Percentiles rank a stretch among this genome's conserved stretches.
phyloP scores from a whole-genome alignment of 345 rosid genomes.

The Gynandropsis gynandra region DNA sequence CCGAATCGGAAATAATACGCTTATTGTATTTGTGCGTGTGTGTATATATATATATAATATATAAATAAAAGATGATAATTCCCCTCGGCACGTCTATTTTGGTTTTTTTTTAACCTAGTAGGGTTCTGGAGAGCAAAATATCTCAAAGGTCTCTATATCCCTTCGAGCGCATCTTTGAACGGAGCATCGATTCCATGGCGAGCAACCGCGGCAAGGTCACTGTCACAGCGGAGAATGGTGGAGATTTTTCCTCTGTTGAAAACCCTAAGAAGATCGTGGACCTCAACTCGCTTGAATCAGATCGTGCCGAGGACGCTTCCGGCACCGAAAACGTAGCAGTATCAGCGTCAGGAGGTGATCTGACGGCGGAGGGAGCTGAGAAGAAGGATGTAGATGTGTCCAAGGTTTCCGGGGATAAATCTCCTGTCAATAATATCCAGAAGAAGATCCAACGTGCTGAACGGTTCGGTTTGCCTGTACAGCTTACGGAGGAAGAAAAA shows the following conservation, averaged over 20 bases:
- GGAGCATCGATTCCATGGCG: slow-evolving; percentile 36
- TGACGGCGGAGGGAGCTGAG: slow-evolving; percentile 17
- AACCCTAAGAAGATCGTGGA: slow-evolving; percentile 39
- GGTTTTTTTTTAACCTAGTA: too few relatives aligned
- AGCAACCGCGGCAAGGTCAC: slow-evolving; percentile 29
- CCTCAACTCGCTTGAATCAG: slow-evolving; percentile 24
- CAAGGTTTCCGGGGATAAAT: slow-evolving; percentile 27
- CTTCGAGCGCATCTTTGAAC: not conserved
- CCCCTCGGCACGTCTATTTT: too few relatives aligned
- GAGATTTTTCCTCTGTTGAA: slow-evolving; percentile 17
- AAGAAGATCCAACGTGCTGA: slow-evolving; percentile 92
- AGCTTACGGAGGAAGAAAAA: slow-evolving; percentile 80
- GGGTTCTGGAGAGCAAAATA: too few relatives aligned
- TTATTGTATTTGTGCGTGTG: too few relatives aligned
- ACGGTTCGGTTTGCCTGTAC: slow-evolving; percentile 76
- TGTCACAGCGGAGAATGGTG: slow-evolving; percentile 15
- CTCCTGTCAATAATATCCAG: slow-evolving; percentile 43
- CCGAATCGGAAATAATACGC: too few relatives aligned
- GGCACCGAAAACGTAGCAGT: slow-evolving; percentile 18
- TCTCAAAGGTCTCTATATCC: not conserved
- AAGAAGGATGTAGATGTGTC: slow-evolving; percentile 29
- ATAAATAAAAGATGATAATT: too few relatives aligned
- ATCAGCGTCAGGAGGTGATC: slow-evolving; percentile 4
- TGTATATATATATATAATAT: too few relatives aligned
- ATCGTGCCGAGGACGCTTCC: slow-evolving; percentile 28